Conservation (phyloP, 2,329 filamentous ascomycete species). For the Fusarium austroafricanum region DNA sequence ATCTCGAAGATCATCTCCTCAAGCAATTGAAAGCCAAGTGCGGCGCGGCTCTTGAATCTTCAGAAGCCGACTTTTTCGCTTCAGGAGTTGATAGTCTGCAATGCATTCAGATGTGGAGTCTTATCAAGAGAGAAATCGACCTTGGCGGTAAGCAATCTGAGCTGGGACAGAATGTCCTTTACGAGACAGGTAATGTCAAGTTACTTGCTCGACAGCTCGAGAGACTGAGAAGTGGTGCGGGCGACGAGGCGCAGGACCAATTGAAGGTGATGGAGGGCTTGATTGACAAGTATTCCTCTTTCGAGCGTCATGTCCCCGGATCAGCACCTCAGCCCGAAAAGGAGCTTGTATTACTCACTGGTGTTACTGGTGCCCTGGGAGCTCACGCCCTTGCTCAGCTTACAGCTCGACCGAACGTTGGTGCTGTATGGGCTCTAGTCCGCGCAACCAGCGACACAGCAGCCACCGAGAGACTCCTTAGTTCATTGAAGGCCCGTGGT, state of each 20-base stretch:
- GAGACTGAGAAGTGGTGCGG: constrained; percentile 37
- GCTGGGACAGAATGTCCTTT: constrained; percentile 68
- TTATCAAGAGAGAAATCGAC: constrained; percentile 63
- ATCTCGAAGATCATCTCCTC: constrained; percentile 49
- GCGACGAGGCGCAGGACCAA: constrained; percentile 36
- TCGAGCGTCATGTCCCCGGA: constrained; percentile 43
- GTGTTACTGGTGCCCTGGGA: constrained; percentile 71
- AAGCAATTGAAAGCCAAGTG: constrained; percentile 49
- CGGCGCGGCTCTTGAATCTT: not conserved
- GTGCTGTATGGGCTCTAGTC: constrained; percentile 55
- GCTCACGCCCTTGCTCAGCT: constrained; percentile 69
- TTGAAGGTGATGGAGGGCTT: constrained; percentile 50
- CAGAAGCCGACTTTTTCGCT: constrained; percentile 64
- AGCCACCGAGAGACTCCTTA: constrained; percentile 21
- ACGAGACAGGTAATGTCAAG: constrained; percentile 58
- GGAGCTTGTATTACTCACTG: constrained; percentile 63
- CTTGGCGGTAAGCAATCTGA: constrained; percentile 54
- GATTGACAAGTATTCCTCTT: constrained; percentile 54
- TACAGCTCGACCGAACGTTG: constrained; percentile 67
- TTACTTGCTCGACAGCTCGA: constrained; percentile 39
- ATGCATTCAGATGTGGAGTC: constrained; percentile 65
- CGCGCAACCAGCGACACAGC: constrained; percentile 22
- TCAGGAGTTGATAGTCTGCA: constrained; percentile 69
- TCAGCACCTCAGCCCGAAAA: constrained; percentile 40
- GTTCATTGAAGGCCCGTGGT: constrained; percentile 23